Conservation (phyloP, 75 land plant species). For the Gnetum montanum region DNA sequence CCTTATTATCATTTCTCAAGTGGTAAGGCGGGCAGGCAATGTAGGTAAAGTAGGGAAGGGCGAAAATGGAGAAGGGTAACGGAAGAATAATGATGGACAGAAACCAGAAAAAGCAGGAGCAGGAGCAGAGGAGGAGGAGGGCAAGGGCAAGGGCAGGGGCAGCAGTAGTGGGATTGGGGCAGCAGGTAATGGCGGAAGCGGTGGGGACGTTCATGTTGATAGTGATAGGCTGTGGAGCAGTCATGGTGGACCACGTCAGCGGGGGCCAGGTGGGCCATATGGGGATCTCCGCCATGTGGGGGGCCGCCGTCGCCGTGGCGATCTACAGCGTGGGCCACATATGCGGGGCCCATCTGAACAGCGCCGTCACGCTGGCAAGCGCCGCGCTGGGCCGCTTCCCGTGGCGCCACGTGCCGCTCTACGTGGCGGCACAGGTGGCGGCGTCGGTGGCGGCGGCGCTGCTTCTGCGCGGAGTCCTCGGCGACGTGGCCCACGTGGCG, state of each 20-base stretch:
- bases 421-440: conserved; percentile 45
- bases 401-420: conserved; percentile 27
- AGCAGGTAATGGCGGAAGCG: conserved; percentile 34
- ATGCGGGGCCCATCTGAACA: conserved; percentile 61
- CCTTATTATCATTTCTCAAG: no score
- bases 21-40: no score
- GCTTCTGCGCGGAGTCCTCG: conserved; percentile 40
- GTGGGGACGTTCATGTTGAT: conserved; percentile 43
- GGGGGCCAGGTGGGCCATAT: conserved; percentile 11
- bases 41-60: no score
- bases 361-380: conserved; percentile 46
- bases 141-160: no score
- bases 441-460: conserved; percentile 47
- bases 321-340: conserved; percentile 37
- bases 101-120: no score
- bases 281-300: conserved; percentile 37
- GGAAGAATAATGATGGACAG: no score
- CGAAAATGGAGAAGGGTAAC: no score
- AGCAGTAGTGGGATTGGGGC: no score
- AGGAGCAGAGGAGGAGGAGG: no score
- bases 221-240: conserved; percentile 26
- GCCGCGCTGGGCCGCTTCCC: conserved; percentile 32
- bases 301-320: conserved; percentile 18
- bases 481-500: conserved; percentile 25
- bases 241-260: conserved; percentile 7